Percentiles rank a stretch among this genome's conserved stretches.
These are phyloP conservation scores for Trifolium repens DNA, from an alignment of 306 rosid genomes.

Conservation along the genomic window DNA sequence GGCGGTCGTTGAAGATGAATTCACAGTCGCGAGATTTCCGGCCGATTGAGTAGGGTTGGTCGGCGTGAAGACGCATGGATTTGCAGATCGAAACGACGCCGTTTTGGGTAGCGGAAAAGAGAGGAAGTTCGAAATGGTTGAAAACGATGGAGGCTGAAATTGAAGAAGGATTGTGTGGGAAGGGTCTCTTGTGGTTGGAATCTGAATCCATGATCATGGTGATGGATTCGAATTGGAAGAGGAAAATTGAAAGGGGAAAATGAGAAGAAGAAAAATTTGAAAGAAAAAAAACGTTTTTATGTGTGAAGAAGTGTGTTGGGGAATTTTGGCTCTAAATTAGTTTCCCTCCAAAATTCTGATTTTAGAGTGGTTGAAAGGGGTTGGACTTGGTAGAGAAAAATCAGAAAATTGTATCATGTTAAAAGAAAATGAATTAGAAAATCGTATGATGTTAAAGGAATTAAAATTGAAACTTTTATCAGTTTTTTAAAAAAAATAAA, in stretches of 20 bases:
- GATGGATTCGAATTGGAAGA: constrained; percentile 11
- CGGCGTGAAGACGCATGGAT: constrained; percentile 50
- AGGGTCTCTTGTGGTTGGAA: constrained; percentile 38
- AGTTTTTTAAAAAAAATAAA: too few species aligned
- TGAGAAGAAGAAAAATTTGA: neutral
- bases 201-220: constrained; percentile 28
- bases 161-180: neutral
- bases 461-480: too few species aligned
- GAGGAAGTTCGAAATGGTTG: constrained; percentile 53
- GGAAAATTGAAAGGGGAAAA: neutral
- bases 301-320: neutral
- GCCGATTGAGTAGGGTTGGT: constrained; percentile 61
- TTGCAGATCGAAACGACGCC: constrained; percentile 38
- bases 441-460: too few species aligned
- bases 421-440: too few species aligned
- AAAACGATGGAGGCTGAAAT: constrained; percentile 42
- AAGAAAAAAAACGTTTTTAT: neutral
- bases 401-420: too few species aligned
- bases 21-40: constrained; percentile 50
- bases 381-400: too few species aligned
- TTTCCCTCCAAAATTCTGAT: constrained; percentile 43
- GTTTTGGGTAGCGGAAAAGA: constrained; percentile 36
- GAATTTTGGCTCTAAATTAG: neutral
- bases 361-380: neutral
- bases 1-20: constrained; percentile 61